Percentiles rank a stretch among this genome's conserved stretches.
Evolutionary conservation across 2,329 filamentous ascomycete genomes (phyloP).

Genomic region (Colletotrichum echinochloae): DNA sequence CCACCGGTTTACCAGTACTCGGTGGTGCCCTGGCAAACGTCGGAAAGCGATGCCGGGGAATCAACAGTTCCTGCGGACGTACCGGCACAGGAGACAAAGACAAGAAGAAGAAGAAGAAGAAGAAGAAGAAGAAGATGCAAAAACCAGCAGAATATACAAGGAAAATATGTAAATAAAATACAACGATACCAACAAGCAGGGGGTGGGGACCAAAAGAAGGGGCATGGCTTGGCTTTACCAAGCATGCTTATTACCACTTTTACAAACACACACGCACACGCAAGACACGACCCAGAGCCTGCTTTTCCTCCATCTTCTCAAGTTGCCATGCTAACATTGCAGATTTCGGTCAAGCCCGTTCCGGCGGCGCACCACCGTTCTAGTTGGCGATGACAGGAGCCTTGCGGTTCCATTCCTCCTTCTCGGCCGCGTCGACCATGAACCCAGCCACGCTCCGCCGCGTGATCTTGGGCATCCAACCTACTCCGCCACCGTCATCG

Average conservation of each 20-base stretch:
- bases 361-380: slow-evolving; percentile 40
- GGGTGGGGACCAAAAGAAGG: slow-evolving; percentile 21
- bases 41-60: slow-evolving; percentile 2
- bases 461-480: slow-evolving; percentile 53
- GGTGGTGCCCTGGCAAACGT: background rate
- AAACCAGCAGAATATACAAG: slow-evolving; percentile 14
- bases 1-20: background rate
- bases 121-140: slow-evolving; percentile 10
- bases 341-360: background rate
- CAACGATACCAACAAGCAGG: slow-evolving; percentile 38
- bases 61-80: background rate
- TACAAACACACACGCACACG: too few species aligned
- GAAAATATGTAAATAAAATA: slow-evolving; percentile 34
- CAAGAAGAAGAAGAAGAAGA: slow-evolving; percentile 5
- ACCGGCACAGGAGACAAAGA: slow-evolving; percentile 1
- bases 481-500: slow-evolving; percentile 56
- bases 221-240: slow-evolving; percentile 21
- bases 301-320: background rate
- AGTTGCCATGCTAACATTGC: background rate
- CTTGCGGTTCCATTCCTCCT: slow-evolving; percentile 54
- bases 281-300: background rate
- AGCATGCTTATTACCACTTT: slow-evolving; percentile 27
- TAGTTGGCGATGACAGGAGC: slow-evolving; percentile 61
- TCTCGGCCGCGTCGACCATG: slow-evolving; percentile 58
- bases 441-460: slow-evolving; percentile 58